Percentiles rank a stretch among this genome's conserved stretches.
Conservation (phyloP, 1,284 basidiomycete species). For the Macrocystidia cucumis region DNA sequence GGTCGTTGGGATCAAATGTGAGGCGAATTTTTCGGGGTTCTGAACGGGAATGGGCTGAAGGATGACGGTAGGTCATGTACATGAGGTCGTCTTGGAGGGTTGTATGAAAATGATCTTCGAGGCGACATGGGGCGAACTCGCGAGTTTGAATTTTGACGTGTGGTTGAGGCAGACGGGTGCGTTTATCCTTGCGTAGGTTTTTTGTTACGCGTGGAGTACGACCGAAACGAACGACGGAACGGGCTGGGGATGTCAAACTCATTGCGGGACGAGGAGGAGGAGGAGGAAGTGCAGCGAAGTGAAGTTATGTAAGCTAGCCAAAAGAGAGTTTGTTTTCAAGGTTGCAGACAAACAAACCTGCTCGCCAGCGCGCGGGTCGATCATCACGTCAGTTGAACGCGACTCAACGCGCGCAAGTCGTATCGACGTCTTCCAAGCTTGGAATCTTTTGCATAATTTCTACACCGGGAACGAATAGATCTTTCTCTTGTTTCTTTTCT, state of each 20-base stretch:
- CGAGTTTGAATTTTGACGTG: conserved; percentile 56
- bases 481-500: too few relatives aligned
- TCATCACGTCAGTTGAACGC: too few relatives aligned
- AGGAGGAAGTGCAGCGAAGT: too few relatives aligned
- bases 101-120: conserved; percentile 79
- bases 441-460: too few relatives aligned
- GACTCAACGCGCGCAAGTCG: too few relatives aligned
- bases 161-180: conserved; percentile 54
- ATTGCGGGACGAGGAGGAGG: too few relatives aligned
- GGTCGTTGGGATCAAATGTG: conserved; percentile 70
- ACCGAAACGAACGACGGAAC: conserved; percentile 34
- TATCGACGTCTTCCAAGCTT: too few relatives aligned
- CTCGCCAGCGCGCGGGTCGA: too few relatives aligned
- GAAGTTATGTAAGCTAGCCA: too few relatives aligned
- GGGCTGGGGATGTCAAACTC: conserved; percentile 3
- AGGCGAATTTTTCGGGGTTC: conserved; percentile 54
- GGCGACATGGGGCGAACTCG: conserved; percentile 71
- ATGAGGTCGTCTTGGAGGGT: conserved; percentile 85
- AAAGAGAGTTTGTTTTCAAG: too few relatives aligned
- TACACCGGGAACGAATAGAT: too few relatives aligned
- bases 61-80: conserved; percentile 93
- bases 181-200: conserved; percentile 37
- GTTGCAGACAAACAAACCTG: too few relatives aligned
- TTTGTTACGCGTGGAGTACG: conserved; percentile 37
- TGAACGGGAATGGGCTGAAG: conserved; percentile 40